phyloP scores from a whole-genome alignment of 352 stramenopile genomes.

The Phytophthora boehmeriae region DNA sequence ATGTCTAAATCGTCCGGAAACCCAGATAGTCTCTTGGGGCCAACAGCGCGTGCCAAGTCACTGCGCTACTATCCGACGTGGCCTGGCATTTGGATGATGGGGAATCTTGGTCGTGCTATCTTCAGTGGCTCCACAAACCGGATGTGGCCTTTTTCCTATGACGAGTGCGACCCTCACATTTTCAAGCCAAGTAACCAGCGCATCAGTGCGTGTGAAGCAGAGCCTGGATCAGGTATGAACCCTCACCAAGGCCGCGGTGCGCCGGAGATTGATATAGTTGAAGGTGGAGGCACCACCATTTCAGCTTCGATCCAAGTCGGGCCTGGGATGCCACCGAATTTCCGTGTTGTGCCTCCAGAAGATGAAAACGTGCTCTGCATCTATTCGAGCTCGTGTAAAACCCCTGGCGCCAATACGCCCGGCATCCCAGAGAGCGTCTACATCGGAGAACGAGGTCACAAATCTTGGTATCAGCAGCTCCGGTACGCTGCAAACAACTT shows the following conservation, averaged over 20 bases:
- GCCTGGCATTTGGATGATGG: constrained; percentile 95
- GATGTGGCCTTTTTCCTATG: constrained; percentile 95
- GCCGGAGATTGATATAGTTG: constrained; percentile 95
- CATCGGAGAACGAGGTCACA: constrained; percentile 42
- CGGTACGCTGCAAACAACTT: constrained; percentile 69
- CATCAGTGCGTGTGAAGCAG: constrained; percentile 84
- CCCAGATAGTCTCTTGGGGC: constrained; percentile 42
- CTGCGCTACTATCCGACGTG: constrained; percentile 71
- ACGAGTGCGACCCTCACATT: constrained; percentile 72
- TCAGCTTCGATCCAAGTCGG: constrained; percentile 75
- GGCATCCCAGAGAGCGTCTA: constrained; percentile 54
- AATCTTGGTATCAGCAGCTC: constrained; percentile 68
- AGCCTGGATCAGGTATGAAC: constrained; percentile 91
- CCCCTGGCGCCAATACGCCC: constrained; percentile 47
- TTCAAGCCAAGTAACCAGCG: constrained; percentile 46
- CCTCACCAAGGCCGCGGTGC: constrained; percentile 81
- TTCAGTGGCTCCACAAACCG: constrained; percentile 92
- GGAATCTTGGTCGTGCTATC: constrained; percentile 92
- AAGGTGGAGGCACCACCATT: constrained; percentile 79
- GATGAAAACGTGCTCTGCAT: constrained; percentile 47
- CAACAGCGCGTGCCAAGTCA: constrained; percentile 35
- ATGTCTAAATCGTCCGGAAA: constrained; percentile 45
- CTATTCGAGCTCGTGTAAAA: constrained; percentile 52
- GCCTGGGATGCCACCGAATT: constrained; percentile 60
- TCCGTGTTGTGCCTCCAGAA: constrained; percentile 41